Evolutionary conservation across 345 rosid species (phyloP).

Genomic region (Eucalyptus decipiens): DNA sequence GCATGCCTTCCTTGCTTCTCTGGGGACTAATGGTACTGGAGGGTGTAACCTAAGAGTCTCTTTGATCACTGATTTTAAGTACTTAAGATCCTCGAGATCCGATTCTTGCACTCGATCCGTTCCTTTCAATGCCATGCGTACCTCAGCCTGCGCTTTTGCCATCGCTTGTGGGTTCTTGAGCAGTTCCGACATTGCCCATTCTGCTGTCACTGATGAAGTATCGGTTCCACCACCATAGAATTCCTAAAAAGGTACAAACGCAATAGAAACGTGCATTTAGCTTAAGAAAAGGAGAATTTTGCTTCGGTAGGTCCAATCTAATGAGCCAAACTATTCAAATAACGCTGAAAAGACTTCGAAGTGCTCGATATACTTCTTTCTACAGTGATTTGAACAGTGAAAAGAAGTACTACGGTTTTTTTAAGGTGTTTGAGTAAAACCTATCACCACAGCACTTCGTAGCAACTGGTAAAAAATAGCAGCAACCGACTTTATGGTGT

Average conservation of each 20-base stretch:
- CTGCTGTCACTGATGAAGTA: background rate
- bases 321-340: background rate
- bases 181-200: conserved; percentile 19
- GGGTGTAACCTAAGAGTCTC: conserved; percentile 16
- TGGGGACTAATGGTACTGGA: conserved; percentile 4
- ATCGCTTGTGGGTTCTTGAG: background rate
- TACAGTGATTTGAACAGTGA: background rate
- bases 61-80: conserved; percentile 8
- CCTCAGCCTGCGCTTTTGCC: conserved; percentile 8
- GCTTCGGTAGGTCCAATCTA: background rate
- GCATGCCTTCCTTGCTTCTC: background rate
- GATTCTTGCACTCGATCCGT: background rate
- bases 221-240: background rate
- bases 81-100: background rate
- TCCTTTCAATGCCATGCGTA: background rate
- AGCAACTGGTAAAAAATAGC: background rate
- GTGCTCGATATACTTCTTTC: background rate
- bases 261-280: background rate
- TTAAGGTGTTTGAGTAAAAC: background rate
- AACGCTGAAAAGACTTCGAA: background rate
- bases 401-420: background rate
- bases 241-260: background rate
- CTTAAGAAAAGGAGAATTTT: background rate
- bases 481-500: too few species aligned
- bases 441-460: background rate